phyloP scores from a whole-genome alignment of 495 filamentous ascomycete genomes.

The Ramalina intermedia region DNA sequence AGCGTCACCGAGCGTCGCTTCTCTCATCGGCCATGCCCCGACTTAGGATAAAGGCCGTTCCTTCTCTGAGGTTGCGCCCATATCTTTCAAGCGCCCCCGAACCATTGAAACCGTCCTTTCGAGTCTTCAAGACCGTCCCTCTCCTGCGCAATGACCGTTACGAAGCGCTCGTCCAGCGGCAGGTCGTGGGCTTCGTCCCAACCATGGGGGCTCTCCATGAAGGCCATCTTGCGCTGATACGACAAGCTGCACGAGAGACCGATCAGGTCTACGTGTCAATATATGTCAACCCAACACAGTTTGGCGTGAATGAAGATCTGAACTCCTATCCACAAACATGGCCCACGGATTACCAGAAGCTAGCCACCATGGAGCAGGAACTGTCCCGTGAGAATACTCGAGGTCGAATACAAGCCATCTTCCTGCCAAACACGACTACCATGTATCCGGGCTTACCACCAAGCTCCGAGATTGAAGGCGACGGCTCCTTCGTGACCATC shows the following conservation, averaged over 20 bases:
- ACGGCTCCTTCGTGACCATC: conserved; percentile 87
- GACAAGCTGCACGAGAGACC: conserved; percentile 71
- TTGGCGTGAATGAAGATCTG: conserved; percentile 80
- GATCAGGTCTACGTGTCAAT: conserved; percentile 75
- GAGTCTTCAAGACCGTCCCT: conserved; percentile 60
- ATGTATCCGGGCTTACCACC: conserved; percentile 85
- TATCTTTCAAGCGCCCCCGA: neutral
- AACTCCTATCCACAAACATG: conserved; percentile 83
- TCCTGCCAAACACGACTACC: conserved; percentile 63
- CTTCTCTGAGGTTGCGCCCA: too few relatives aligned
- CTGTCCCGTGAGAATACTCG: conserved; percentile 39
- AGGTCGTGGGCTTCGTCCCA: conserved; percentile 71
- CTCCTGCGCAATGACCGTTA: conserved; percentile 58
- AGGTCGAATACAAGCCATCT: conserved; percentile 68
- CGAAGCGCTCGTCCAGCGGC: conserved; percentile 36
- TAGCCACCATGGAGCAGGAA: conserved; percentile 56
- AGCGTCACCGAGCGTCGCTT: neutral
- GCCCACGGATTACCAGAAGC: conserved; percentile 51
- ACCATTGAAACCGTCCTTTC: conserved; percentile 28
- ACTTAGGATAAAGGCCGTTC: neutral
- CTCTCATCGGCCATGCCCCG: neutral
- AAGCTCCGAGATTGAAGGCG: conserved; percentile 56
- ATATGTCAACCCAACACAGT: conserved; percentile 95
- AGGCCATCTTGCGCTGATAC: conserved; percentile 79
- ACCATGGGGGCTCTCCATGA: conserved; percentile 95